Conservation (phyloP, 208 protist species). For the Endotrypanum monterogeii region DNA sequence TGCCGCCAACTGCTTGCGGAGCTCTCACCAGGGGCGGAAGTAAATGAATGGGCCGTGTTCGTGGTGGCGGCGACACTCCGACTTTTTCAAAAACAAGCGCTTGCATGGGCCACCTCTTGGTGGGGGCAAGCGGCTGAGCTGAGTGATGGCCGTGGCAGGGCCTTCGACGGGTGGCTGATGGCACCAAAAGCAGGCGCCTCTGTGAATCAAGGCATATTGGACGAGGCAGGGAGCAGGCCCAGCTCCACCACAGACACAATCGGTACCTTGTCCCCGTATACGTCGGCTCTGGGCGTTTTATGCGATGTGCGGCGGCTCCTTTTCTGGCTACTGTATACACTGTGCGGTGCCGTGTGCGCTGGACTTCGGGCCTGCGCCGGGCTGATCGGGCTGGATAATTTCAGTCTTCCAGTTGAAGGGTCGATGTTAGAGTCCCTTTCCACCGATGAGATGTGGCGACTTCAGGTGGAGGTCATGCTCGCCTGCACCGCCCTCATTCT, state of each 20-base stretch:
- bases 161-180: not conserved
- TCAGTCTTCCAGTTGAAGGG: not conserved
- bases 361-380: not conserved
- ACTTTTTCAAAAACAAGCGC: not conserved
- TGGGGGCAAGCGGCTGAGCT: not conserved
- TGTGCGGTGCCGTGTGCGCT: not conserved
- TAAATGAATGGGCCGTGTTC: conserved; percentile 2
- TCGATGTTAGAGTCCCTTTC: conserved; percentile 12
- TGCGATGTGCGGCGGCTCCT: not conserved
- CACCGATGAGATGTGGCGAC: conserved; percentile 1
- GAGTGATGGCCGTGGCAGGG: not conserved
- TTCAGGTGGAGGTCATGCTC: conserved; percentile 11
- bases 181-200: not conserved
- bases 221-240: no score
- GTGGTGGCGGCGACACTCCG: conserved; percentile 5
- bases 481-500: not conserved
- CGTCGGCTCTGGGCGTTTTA: not conserved
- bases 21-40: not conserved
- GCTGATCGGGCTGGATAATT: not conserved
- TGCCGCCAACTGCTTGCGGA: conserved; percentile 4
- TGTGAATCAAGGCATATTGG: not conserved
- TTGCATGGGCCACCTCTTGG: not conserved
- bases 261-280: not conserved
- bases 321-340: not conserved
- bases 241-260: not conserved